Evolutionary conservation across 2,329 filamentous ascomycete genomes (phyloP).

Genomic region (Neopestalotiopsis rosae): DNA sequence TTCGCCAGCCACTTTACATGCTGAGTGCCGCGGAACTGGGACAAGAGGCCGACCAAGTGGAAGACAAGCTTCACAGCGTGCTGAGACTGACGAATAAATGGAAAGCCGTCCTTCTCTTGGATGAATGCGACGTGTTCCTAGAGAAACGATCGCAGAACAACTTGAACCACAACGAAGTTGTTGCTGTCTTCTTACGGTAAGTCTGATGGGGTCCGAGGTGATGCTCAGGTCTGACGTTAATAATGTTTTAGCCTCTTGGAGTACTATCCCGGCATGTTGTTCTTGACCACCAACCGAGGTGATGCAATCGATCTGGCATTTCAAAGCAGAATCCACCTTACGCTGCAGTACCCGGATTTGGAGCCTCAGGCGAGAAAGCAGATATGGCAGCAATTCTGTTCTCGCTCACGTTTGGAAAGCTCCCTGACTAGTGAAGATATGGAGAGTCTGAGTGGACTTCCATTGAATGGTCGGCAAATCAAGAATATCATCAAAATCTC

Average conservation of each 20-base stretch:
- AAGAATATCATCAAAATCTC: constrained; percentile 36
- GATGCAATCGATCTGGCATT: constrained; percentile 22
- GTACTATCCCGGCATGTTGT: constrained; percentile 24
- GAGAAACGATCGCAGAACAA: constrained; percentile 37
- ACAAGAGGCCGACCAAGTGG: constrained; percentile 35
- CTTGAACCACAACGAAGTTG: constrained; percentile 41
- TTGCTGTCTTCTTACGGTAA: constrained; percentile 27
- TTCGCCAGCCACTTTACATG: constrained; percentile 40
- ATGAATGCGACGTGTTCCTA: constrained; percentile 47
- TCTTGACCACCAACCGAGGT: constrained; percentile 43
- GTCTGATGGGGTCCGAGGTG: no score
- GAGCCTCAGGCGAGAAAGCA: neutral
- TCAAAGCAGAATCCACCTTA: neutral
- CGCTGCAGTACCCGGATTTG: constrained; percentile 20
- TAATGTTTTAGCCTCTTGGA: neutral
- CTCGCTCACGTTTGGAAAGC: no score
- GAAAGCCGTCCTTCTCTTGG: constrained; percentile 41
- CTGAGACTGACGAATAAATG: constrained; percentile 37
- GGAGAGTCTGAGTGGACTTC: constrained; percentile 34
- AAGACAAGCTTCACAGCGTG: constrained; percentile 38
- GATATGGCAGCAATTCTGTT: constrained; percentile 22
- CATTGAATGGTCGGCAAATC: constrained; percentile 47
- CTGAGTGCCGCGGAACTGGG: constrained; percentile 38
- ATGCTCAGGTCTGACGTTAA: no score
- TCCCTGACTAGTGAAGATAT: neutral